These are phyloP conservation scores for Ceratocystis cacaofunesta DNA, from an alignment of 2,329 filamentous ascomycete species.

Conservation along the genomic window DNA sequence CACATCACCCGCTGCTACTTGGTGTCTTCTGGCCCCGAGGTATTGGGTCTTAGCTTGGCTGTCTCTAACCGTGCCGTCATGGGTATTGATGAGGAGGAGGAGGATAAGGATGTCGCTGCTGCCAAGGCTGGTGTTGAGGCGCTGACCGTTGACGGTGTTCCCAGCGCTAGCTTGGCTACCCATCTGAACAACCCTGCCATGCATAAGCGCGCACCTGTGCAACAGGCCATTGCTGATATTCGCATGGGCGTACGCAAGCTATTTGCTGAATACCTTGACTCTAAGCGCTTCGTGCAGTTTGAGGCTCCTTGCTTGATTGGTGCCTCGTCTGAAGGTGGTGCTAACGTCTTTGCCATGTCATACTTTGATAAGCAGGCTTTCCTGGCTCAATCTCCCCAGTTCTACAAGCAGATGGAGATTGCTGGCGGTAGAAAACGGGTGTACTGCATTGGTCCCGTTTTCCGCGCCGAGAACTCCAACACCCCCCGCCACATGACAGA, in stretches of 20 bases:
- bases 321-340: conserved; percentile 81
- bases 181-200: conserved; percentile 84
- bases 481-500: conserved; percentile 76
- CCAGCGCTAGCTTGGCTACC: conserved; percentile 67
- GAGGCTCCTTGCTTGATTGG: conserved; percentile 83
- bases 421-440: conserved; percentile 64
- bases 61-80: conserved; percentile 40
- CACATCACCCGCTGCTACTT: conserved; percentile 78
- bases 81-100: conserved; percentile 45
- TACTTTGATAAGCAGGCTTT: conserved; percentile 80
- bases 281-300: conserved; percentile 63
- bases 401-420: conserved; percentile 81
- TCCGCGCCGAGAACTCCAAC: conserved; percentile 75
- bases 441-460: conserved; percentile 66
- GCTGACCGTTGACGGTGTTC: conserved; percentile 33
- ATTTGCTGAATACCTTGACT: conserved; percentile 65
- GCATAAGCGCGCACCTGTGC: conserved; percentile 81
- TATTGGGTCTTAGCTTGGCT: conserved; percentile 43
- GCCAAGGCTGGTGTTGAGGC: conserved; percentile 29
- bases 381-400: conserved; percentile 67
- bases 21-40: conserved; percentile 46
- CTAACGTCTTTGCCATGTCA: conserved; percentile 75
- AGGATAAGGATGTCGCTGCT: conserved; percentile 21
- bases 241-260: conserved; percentile 48
- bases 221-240: conserved; percentile 57